These are phyloP conservation scores for Naumovozyma baii DNA, from an alignment of 805 yeast genomes.

Conservation along the genomic window DNA sequence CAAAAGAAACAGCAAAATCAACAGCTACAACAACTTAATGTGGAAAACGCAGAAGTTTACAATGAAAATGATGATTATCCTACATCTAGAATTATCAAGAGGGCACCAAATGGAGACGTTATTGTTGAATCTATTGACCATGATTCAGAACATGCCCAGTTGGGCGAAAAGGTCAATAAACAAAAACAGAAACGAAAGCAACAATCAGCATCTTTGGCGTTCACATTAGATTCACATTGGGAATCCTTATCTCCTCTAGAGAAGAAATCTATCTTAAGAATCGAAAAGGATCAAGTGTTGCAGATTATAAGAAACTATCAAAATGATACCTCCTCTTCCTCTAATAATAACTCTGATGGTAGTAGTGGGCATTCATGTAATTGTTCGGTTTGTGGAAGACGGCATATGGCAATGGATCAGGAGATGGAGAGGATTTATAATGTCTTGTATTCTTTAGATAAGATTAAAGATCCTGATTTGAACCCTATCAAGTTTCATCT, in stretches of 20 bases:
- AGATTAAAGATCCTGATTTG: slow-evolving; percentile 26
- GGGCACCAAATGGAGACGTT: slow-evolving; percentile 67
- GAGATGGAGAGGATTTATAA: slow-evolving; percentile 70
- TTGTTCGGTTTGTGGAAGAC: slow-evolving; percentile 72
- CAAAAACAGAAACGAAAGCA: background rate
- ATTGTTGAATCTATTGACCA: slow-evolving; percentile 44
- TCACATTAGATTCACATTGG: slow-evolving; percentile 44
- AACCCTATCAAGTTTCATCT: slow-evolving; percentile 28
- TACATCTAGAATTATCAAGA: slow-evolving; percentile 57
- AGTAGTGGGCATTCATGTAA: slow-evolving; percentile 37
- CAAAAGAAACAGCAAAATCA: slow-evolving; percentile 7
- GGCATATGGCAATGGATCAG: slow-evolving; percentile 59
- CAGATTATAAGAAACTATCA: slow-evolving; percentile 53
- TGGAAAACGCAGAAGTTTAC: slow-evolving; percentile 37
- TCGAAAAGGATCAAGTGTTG: slow-evolving; percentile 62
- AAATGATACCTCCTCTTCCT: slow-evolving; percentile 16
- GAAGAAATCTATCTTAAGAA: slow-evolving; percentile 50
- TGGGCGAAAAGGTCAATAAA: slow-evolving; percentile 1
- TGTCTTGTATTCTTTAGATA: slow-evolving; percentile 48
- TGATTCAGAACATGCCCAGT: slow-evolving; percentile 1
- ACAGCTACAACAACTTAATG: background rate
- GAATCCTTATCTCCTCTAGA: slow-evolving; percentile 48
- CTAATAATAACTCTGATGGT: background rate
- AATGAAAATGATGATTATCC: slow-evolving; percentile 60
- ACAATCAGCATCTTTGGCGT: slow-evolving; percentile 13